phyloP scores from a whole-genome alignment of 306 rosid species.

The Inga oerstediana region DNA sequence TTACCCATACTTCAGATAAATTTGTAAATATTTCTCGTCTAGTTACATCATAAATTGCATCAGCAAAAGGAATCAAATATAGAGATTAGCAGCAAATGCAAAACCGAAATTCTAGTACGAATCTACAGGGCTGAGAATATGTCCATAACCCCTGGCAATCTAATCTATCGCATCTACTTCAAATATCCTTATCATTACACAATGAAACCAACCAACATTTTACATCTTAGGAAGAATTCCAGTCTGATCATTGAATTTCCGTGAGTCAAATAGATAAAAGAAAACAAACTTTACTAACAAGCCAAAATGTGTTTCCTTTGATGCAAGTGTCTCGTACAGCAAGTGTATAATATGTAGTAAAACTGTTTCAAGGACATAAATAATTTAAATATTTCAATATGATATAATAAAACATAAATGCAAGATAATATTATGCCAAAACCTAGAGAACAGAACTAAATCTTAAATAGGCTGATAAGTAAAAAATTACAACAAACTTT shows the following conservation, averaged over 20 bases:
- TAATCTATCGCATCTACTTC: no score
- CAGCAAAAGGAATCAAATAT: no score
- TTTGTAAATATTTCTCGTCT: no score
- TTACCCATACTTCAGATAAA: no score
- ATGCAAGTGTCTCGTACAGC: background rate
- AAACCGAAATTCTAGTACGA: no score
- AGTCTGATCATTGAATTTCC: slow-evolving; percentile 12
- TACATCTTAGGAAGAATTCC: background rate
- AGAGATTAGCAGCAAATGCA: background rate
- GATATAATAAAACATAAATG: background rate
- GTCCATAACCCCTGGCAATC: background rate
- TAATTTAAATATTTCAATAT: background rate
- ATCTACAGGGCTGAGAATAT: background rate
- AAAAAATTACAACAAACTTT: no score
- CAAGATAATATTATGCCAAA: no score
- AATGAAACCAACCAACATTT: background rate
- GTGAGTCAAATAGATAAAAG: background rate
- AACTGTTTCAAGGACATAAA: slow-evolving; percentile 17
- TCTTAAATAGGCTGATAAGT: no score
- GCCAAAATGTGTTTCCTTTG: slow-evolving; percentile 12
- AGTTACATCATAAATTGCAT: no score
- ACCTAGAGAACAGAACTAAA: no score
- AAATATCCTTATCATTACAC: no score
- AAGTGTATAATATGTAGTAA: background rate
- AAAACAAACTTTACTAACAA: slow-evolving; percentile 10